Evolutionary conservation across 2,329 filamentous ascomycete genomes (phyloP), one percentile per base, ranked within the genome.

Genomic region (Lachnellula hyalina): DNA sequence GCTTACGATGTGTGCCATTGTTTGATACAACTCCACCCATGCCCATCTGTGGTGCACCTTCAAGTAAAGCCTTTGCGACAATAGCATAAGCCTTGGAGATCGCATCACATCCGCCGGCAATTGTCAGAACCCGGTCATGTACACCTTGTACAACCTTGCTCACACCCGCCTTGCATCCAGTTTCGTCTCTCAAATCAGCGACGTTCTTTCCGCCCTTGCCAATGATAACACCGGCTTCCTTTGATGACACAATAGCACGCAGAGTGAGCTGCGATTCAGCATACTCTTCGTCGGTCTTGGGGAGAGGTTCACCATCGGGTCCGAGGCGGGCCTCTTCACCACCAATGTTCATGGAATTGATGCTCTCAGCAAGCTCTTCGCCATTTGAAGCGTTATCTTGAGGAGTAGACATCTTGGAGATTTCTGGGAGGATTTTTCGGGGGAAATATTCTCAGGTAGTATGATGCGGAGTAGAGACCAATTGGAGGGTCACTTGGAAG

Each of bases 161-260:
- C 62, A 99, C 94, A 63, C 94, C 94, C 58, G 94, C 94, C 76
- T 95, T 96, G 67, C 99, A 94, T 57, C 93, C 94, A 63, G 94
- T 99, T 77, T 97, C 93, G 68, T 99, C 93, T 70, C 94, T 87
- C 60, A 99, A 82, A 69, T 97, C 93, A 47, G 94, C 94, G 53
- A 99, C 94, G 69, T 99, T 97, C 81, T 97, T 96, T 70, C 94
- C 94, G 55, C 87, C 91, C 77, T 99, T 99, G 74, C 94, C 94
- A 73, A 99, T 99, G 74, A 99, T 97, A 67, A 99, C 91, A 70
- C 94, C 94, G 57, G 94, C 94, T 76, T 99, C 94, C 78, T 97
- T 97, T 72, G 94, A 96, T 35, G 94, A 96, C 64, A 99, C 94
- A 71, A 99, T 96, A 66, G 94, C 94, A 71, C 94, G 89, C 61